Conservation (phyloP, 306 rosid genomes). For the Ziziphus jujuba region DNA sequence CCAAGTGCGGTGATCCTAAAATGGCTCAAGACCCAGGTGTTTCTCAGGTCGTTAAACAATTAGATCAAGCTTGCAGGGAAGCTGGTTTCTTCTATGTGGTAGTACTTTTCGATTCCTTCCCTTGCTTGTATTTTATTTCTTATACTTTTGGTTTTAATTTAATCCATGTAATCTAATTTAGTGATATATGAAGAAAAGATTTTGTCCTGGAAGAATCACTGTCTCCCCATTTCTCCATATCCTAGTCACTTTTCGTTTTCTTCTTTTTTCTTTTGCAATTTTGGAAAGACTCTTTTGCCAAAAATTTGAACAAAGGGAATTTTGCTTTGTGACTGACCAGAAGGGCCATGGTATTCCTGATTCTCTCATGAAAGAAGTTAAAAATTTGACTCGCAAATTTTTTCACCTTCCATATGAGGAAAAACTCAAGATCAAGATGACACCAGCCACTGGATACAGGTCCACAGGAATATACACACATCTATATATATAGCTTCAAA, state of each 20-base stretch:
- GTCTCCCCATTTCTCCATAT: neutral
- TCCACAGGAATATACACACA: slow-evolving; percentile 21
- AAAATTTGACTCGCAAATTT: slow-evolving; percentile 51
- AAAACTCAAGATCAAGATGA: slow-evolving; percentile 69
- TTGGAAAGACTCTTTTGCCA: neutral
- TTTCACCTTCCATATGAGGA: slow-evolving; percentile 80
- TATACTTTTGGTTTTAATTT: too few species aligned
- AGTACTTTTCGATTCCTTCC: slow-evolving; percentile 42
- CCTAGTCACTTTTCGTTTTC: neutral
- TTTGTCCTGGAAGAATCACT: too few species aligned
- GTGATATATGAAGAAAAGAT: too few species aligned
- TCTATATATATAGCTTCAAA: slow-evolving; percentile 3
- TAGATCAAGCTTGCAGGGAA: slow-evolving; percentile 82
- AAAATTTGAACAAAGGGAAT: neutral
- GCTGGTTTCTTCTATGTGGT: slow-evolving; percentile 97
- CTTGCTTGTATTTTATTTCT: neutral
- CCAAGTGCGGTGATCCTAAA: slow-evolving; percentile 62
- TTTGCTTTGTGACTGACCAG: slow-evolving; percentile 38
- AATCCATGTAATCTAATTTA: too few species aligned
- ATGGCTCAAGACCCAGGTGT: slow-evolving; percentile 66
- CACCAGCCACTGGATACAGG: slow-evolving; percentile 72
- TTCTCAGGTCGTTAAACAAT: slow-evolving; percentile 58
- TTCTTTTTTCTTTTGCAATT: neutral
- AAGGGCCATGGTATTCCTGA: slow-evolving; percentile 80
- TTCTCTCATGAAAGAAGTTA: slow-evolving; percentile 59